Base-by-base conservation (phyloP, 2,329 filamentous ascomycete species). In the Thelonectria discophora region DNA sequence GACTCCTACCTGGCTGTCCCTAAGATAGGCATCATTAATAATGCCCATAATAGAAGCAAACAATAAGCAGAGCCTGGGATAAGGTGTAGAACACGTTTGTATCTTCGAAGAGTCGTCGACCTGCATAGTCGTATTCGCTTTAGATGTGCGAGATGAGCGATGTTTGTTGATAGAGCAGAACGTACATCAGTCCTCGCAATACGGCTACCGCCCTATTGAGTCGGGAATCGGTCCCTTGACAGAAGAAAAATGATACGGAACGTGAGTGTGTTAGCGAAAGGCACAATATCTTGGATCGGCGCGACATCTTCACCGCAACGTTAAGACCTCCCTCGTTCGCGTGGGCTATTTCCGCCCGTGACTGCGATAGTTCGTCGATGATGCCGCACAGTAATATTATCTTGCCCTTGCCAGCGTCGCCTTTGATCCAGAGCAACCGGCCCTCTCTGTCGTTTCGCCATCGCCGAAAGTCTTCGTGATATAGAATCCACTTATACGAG, bases 31-130 rank as follows among this genome's bases (percentile, higher is more conserved):
- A 66, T 88, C 84, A 6, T 79, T 70, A 0, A 77, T 76, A 50
- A 90, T 79, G 34, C 84, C 84, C 86, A 89, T 89, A 72, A 90
- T 88, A 42, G 84, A 84, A 5, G 86, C 85, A 82, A 82, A 90
- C 2, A 82, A 86, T 72, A 90, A 77, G 1, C 46, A 90, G 80
- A 42, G 87, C 84, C 71, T 91, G 50, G 90, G 21, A 92, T 76
- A 72, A 93, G 91, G 76, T 93, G 92, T 42, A 94, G 78, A 2
- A 93, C 84, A 27, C 90, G 84, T 48, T 49, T 15, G 32, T 15
- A 21, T 56, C 34, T 7, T 56, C 53, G 5, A 49, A 56, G 8
- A 56, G 32, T 6, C 15, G 43, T 11, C 7, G 15, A 6, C 53
- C 53, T 2, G 32, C 21, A 30, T 7, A 20, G 21, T 42, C 45